Conservation (phyloP, 768 basidiomycete species). For the Podaxis sp. region DNA sequence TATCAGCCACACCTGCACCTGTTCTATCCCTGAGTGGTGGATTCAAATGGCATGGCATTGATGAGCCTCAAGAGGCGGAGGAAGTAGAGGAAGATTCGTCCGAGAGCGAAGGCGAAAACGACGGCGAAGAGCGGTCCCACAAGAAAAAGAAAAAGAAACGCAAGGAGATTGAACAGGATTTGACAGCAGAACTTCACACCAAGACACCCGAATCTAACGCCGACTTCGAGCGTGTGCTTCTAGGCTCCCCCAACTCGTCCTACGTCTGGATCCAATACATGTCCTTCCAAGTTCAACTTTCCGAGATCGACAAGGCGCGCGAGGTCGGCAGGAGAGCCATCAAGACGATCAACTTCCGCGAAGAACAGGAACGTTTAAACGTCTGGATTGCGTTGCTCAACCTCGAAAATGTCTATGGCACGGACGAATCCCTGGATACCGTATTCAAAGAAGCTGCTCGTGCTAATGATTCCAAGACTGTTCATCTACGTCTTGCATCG, state of each 20-base stretch:
- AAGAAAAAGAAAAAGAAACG: conserved; percentile 69
- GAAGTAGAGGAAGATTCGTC: conserved; percentile 43
- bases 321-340: conserved; percentile 84
- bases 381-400: conserved; percentile 98
- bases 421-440: conserved; percentile 72
- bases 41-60: conserved; percentile 67
- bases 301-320: conserved; percentile 93
- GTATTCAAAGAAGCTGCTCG: conserved; percentile 88
- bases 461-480: conserved; percentile 89
- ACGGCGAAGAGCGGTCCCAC: conserved; percentile 39
- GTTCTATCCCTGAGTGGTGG: conserved; percentile 56
- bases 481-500: conserved; percentile 80
- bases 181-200: conserved; percentile 85
- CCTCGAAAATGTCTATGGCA: conserved; percentile 91
- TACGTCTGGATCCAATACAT: conserved; percentile 99
- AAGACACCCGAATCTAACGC: conserved; percentile 86
- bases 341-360: conserved; percentile 87
- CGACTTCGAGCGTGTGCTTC: conserved; percentile 91
- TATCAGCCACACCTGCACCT: conserved; percentile 22
- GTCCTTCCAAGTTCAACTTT: conserved; percentile 97
- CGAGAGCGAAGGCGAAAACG: conserved; percentile 39
- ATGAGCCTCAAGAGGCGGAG: conserved; percentile 30
- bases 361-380: conserved; percentile 94
- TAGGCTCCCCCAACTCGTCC: conserved; percentile 95
- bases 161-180: conserved; percentile 73